Evolutionary conservation across 2,329 filamentous ascomycete species (phyloP), one percentile per base, ranked within the genome.

Genomic region (Magnaporthiopsis incrustans): DNA sequence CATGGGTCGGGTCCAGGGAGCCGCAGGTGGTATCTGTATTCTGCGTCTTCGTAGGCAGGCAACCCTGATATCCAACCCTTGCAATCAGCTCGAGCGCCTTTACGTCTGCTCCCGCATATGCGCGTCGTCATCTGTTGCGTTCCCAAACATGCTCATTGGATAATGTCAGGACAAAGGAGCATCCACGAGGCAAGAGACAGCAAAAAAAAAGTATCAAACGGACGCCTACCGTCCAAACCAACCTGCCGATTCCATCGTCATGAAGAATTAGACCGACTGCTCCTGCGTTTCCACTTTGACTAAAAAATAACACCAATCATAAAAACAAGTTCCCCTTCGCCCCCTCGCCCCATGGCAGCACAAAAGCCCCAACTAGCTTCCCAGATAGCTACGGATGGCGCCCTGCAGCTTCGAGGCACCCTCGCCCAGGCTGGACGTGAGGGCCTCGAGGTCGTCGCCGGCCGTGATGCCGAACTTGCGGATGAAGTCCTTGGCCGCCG

Each of bases 391-490:
- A 68, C 85, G 81, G 70, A 89, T 86, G 60, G 86, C 82, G 73
- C 90, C 92, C 79, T 97, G 92, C 73, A 98, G 81, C 76, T 87
- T 89, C 60, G 83, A 86, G 18, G 92, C 92, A 57, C 92, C 94
- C 71, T 97, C 92, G 35, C 94, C 95, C 5, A 97, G 79, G 67
- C 92, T 83, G 69, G 88, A 86, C 30, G 88, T 89, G 70, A 98
- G 77, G 76, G 97, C 97, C 76, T 99, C 95, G 64, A 99, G 78
- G 76, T 99, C 95, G 73, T 99, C 95, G 64, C 92, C 93, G 30
- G 95, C 94, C 4, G 94, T 98, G 70, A 97, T 90, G 61, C 95
- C 95, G 73, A 98, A 97, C 73, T 91, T 92, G 72, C 95, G 87
- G 38, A 98, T 88, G 77, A 98, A 96, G 76, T 99, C 95, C 80